Conservation (phyloP, 257 asterid species). For the Leptodermis oblonga region DNA sequence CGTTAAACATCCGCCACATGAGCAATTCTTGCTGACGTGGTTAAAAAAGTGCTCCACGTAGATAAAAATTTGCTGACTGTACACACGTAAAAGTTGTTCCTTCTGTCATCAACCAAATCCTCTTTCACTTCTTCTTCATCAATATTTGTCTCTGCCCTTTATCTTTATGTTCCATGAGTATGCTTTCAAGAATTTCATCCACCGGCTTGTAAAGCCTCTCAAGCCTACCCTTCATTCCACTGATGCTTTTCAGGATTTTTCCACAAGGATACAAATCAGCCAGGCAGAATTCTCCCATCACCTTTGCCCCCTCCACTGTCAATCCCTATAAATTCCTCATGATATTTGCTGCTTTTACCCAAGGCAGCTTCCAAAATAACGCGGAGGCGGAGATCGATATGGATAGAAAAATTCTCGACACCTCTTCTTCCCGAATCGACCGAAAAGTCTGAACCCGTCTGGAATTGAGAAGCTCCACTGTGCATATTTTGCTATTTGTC, state of each 20-base stretch:
- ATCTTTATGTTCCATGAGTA: constrained; percentile 8
- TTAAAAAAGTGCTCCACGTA: too few species aligned
- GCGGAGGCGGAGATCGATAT: constrained; percentile 4
- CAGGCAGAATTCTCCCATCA: constrained; percentile 6
- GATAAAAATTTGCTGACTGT: too few species aligned
- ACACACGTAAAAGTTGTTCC: too few species aligned
- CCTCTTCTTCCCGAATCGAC: constrained; percentile 1
- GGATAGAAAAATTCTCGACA: not conserved
- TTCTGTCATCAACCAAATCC: constrained; percentile 23
- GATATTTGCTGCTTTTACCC: constrained; percentile 14
- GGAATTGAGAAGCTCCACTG: constrained; percentile 3
- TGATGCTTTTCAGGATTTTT: constrained; percentile 5
- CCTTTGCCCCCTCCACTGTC: not conserved
- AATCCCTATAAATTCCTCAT: constrained; percentile 5
- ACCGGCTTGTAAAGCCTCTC: not conserved
- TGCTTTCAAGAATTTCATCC: not conserved
- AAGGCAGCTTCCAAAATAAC: constrained; percentile 7
- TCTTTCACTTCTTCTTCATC: constrained; percentile 3
- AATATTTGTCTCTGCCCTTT: not conserved
- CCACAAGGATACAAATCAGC: constrained; percentile 11
- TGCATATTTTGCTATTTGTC: constrained; percentile 3
- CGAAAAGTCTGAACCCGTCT: not conserved
- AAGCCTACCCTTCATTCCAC: constrained; percentile 7
- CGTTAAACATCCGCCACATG: too few species aligned
- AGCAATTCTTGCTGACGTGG: too few species aligned